Conservation (phyloP, 768 basidiomycete species). For the Mycena olivaceomarginata region DNA sequence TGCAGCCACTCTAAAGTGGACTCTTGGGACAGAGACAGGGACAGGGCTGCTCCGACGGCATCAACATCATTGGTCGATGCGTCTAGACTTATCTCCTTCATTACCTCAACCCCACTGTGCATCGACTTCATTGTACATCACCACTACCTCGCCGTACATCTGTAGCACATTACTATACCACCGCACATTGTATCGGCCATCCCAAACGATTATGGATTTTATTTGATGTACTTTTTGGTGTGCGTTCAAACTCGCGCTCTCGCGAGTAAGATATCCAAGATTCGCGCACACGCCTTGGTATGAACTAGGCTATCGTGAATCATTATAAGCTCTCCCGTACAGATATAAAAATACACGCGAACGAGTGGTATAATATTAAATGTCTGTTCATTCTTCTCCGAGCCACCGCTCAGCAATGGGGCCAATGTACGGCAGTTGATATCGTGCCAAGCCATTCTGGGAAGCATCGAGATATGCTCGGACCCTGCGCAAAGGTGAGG, state of each 20-base stretch:
- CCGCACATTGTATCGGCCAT: slow-evolving; percentile 55
- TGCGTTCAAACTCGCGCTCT: too few species aligned
- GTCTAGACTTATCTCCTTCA: slow-evolving; percentile 6
- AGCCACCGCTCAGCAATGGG: slow-evolving; percentile 82
- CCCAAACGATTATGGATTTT: slow-evolving; percentile 49
- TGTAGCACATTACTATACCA: slow-evolving; percentile 47
- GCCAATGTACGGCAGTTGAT: slow-evolving; percentile 78
- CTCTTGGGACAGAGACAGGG: too few species aligned
- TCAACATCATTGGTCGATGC: background rate
- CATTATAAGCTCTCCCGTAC: slow-evolving; percentile 37
- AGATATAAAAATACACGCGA: slow-evolving; percentile 21
- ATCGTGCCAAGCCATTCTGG: slow-evolving; percentile 71
- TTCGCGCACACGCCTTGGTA: background rate
- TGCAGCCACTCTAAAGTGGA: too few species aligned
- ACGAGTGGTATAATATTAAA: slow-evolving; percentile 25
- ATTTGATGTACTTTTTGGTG: background rate
- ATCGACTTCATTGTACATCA: slow-evolving; percentile 19
- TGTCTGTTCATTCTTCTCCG: slow-evolving; percentile 67
- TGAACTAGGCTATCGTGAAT: slow-evolving; percentile 58
- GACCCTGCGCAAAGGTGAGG: slow-evolving; percentile 55
- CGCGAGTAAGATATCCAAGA: too few species aligned
- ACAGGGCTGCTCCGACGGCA: slow-evolving; percentile 47
- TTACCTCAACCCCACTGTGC: background rate
- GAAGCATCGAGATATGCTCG: slow-evolving; percentile 74
- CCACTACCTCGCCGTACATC: background rate